Percentiles rank a stretch among this genome's conserved stretches.
Evolutionary conservation across 148 eudicot species (phyloP).

Genomic region (Rhododendron griersonianum): DNA sequence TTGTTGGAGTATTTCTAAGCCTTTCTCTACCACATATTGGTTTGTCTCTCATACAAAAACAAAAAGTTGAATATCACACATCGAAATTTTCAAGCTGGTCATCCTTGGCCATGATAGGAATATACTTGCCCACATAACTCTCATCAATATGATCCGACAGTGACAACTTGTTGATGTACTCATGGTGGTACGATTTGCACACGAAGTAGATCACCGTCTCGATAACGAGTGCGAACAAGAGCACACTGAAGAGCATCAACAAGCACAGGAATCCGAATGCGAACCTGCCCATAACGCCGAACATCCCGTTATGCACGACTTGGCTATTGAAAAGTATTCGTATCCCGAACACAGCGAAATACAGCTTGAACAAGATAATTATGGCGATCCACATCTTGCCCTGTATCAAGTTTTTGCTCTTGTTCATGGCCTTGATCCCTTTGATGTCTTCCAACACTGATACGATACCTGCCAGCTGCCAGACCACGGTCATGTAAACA

Average conservation of each 20-base stretch:
- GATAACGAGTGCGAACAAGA: slow-evolving; percentile 39
- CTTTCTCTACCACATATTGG: too few relatives aligned
- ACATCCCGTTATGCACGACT: background rate
- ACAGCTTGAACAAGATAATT: background rate
- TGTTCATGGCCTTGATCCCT: slow-evolving; percentile 29
- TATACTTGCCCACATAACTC: slow-evolving; percentile 54
- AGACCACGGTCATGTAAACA: slow-evolving; percentile 16
- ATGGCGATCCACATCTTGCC: slow-evolving; percentile 20
- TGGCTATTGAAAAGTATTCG: background rate
- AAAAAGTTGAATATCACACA: background rate
- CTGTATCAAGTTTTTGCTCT: slow-evolving; percentile 21
- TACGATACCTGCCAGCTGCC: slow-evolving; percentile 22
- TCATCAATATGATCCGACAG: slow-evolving; percentile 53
- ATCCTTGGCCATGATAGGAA: slow-evolving; percentile 42
- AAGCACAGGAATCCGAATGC: slow-evolving; percentile 12
- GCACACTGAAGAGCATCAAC: slow-evolving; percentile 1
- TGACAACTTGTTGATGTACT: slow-evolving; percentile 51
- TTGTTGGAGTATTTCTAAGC: too few relatives aligned
- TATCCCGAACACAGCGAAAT: background rate
- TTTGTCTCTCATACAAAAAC: background rate
- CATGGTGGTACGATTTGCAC: slow-evolving; percentile 67
- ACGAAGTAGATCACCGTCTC: slow-evolving; percentile 60
- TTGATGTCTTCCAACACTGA: slow-evolving; percentile 19
- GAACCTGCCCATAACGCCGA: background rate
- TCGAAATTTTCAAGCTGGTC: slow-evolving; percentile 44